Evolutionary conservation across 495 filamentous ascomycete genomes (phyloP).

Genomic region (Podospora didyma): DNA sequence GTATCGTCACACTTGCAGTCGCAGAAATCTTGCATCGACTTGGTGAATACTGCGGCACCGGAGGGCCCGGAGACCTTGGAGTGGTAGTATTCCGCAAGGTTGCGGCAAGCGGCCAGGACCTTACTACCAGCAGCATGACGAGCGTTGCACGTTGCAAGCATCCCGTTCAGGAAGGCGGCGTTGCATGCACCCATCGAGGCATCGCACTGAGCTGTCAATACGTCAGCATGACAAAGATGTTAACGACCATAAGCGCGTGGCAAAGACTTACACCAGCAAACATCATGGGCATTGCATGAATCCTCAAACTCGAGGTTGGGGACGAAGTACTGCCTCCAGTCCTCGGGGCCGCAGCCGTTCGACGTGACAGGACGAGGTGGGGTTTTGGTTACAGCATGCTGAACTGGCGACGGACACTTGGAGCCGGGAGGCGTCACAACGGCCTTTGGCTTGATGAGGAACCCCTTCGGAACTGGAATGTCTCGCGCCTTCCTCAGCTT

Average conservation of each 20-base stretch:
- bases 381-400: conserved; percentile 4
- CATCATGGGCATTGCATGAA: conserved; percentile 5
- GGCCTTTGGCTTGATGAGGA: conserved; percentile 5
- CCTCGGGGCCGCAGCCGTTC: conserved; percentile 11
- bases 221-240: too few relatives aligned
- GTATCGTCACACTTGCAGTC: conserved; percentile 10
- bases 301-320: conserved; percentile 11
- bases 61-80: conserved; percentile 2
- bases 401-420: conserved; percentile 1
- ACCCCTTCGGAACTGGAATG: conserved; percentile 10
- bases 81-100: conserved; percentile 9
- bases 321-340: conserved; percentile 1
- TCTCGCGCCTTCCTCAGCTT: conserved; percentile 4
- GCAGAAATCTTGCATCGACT: background rate
- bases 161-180: conserved; percentile 6
- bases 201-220: too few relatives aligned
- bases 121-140: too few relatives aligned
- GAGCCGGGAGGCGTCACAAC: background rate
- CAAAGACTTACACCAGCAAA: conserved; percentile 3
- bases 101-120: background rate
- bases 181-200: conserved; percentile 5
- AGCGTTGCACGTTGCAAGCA: background rate
- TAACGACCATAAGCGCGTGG: background rate
- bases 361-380: background rate
- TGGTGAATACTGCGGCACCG: background rate